Conservation (phyloP, 1,284 basidiomycete genomes). For the Abortiporus biennis region DNA sequence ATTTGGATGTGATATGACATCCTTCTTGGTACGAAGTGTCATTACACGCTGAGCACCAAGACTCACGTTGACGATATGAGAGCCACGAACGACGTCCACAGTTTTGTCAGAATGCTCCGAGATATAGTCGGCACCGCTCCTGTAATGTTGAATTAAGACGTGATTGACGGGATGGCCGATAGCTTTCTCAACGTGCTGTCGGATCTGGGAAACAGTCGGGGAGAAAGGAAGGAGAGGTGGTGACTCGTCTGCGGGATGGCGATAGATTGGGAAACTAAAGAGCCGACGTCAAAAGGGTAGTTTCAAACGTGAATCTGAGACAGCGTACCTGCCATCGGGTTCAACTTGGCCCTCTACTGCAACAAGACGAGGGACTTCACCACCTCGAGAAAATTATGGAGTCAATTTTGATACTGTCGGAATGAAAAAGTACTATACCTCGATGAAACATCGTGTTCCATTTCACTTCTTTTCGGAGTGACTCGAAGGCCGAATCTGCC, state of each 20-base stretch:
- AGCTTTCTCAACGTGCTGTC: constrained; percentile 48
- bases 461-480: constrained; percentile 51
- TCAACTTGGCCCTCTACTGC: constrained; percentile 46
- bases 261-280: constrained; percentile 64
- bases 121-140: constrained; percentile 70
- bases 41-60: constrained; percentile 67
- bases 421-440: constrained; percentile 32
- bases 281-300: background rate
- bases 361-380: constrained; percentile 69
- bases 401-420: constrained; percentile 1
- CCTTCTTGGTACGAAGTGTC: constrained; percentile 59
- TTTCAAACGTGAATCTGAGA: background rate
- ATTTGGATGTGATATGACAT: constrained; percentile 14
- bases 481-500: constrained; percentile 48
- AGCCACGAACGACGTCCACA: constrained; percentile 63
- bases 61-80: constrained; percentile 71
- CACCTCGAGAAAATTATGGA: constrained; percentile 35
- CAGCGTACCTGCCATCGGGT: constrained; percentile 54
- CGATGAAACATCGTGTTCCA: constrained; percentile 71
- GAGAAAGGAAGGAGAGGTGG: constrained; percentile 61
- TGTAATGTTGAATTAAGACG: constrained; percentile 72
- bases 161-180: constrained; percentile 65
- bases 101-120: constrained; percentile 82
- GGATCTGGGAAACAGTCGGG: constrained; percentile 57
- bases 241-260: constrained; percentile 71